A percentile compares a stretch with the other conserved stretches of the same genome.
Conservation (phyloP, 164 flowering plant genomes). For the Aristolochia californica region DNA sequence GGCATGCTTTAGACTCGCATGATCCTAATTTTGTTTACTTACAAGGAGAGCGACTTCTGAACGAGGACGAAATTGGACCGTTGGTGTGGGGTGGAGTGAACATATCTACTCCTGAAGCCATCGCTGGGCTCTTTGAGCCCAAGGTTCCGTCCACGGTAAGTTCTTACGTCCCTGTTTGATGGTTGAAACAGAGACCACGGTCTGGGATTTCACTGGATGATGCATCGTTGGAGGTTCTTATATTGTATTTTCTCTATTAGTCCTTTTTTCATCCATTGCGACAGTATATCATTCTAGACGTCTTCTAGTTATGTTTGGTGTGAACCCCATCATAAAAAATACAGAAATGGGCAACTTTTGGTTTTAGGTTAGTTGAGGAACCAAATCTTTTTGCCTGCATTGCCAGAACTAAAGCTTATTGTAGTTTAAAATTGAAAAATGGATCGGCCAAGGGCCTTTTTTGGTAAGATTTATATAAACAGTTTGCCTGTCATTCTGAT, state of each 20-base stretch:
- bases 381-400: not conserved
- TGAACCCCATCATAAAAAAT: not conserved
- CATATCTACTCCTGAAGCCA: conserved; percentile 38
- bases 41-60: conserved; percentile 44
- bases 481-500: not conserved
- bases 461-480: not conserved
- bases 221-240: too few relatives aligned
- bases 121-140: conserved; percentile 43
- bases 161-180: conserved; percentile 1
- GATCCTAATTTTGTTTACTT: conserved; percentile 59
- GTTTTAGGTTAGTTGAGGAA: too few relatives aligned
- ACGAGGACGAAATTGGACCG: conserved; percentile 47
- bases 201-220: not conserved
- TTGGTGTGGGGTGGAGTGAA: conserved; percentile 46
- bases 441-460: not conserved
- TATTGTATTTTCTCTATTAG: too few relatives aligned
- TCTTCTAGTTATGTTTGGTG: not conserved
- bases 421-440: not conserved
- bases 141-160: conserved; percentile 63
- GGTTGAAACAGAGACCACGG: not conserved
- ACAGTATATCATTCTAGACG: not conserved
- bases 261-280: not conserved
- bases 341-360: too few relatives aligned
- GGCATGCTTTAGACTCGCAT: conserved; percentile 31
- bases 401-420: not conserved